These are phyloP conservation scores for Cladosporium sp. DNA, from an alignment of 2,329 filamentous ascomycete species.

Conservation along the genomic window DNA sequence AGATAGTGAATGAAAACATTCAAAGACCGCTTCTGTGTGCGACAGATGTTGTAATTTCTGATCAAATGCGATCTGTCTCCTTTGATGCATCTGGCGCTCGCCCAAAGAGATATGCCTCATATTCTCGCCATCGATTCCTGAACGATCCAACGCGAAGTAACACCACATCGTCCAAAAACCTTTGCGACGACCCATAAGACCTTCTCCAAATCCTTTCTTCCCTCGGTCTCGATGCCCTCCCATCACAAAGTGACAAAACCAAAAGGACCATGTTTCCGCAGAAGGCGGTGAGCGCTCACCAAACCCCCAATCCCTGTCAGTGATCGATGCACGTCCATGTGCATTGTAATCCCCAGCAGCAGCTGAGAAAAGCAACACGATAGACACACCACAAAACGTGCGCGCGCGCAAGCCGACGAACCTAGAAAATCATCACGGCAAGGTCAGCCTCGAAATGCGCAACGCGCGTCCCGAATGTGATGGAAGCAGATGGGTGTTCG, in stretches of 20 bases:
- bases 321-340: not conserved
- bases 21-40: not conserved
- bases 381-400: not conserved
- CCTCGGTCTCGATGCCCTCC: not conserved
- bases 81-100: no score
- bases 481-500: not conserved
- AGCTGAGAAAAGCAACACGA: not conserved
- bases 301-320: not conserved
- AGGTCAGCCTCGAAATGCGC: no score
- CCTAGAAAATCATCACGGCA: not conserved
- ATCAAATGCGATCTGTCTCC: no score
- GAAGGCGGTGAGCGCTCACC: not conserved
- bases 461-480: not conserved
- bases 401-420: not conserved
- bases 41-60: not conserved
- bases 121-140: no score
- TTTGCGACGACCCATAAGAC: not conserved
- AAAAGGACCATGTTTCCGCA: not conserved
- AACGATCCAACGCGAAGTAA: not conserved
- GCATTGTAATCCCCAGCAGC: not conserved
- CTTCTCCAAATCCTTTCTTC: not conserved
- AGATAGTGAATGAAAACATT: not conserved
- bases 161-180: no score
- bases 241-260: not conserved
- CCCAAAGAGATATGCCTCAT: no score